These are phyloP conservation scores for Penicillium cinerascens DNA, from an alignment of 495 filamentous ascomycete species.

Conservation along the genomic window DNA sequence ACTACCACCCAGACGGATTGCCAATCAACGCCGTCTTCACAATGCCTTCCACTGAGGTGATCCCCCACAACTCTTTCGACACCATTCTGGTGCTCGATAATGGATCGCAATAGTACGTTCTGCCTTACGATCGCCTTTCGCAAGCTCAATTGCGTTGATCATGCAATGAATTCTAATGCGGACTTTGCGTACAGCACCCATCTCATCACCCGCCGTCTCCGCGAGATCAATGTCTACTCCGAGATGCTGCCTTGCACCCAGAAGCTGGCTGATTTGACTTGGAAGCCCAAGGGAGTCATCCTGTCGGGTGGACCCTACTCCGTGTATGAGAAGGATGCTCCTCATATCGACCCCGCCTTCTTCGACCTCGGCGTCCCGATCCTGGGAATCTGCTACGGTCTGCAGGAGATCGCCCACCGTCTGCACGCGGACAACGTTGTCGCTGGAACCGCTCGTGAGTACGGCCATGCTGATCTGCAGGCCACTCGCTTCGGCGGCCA, in stretches of 20 bases:
- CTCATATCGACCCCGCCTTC: slow-evolving; percentile 24
- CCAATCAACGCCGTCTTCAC: not conserved
- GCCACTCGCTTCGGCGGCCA: slow-evolving; percentile 10
- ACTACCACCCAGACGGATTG: not conserved
- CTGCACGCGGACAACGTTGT: slow-evolving; percentile 20
- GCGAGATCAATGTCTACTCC: slow-evolving; percentile 79
- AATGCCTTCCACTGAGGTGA: slow-evolving; percentile 9
- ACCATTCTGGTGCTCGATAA: slow-evolving; percentile 35
- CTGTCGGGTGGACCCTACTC: slow-evolving; percentile 23
- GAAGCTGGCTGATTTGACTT: slow-evolving; percentile 73
- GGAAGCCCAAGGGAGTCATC: slow-evolving; percentile 59
- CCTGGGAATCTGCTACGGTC: slow-evolving; percentile 21
- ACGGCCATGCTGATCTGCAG: slow-evolving; percentile 24
- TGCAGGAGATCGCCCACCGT: slow-evolving; percentile 23
- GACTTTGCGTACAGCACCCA: slow-evolving; percentile 51
- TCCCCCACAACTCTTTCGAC: slow-evolving; percentile 57
- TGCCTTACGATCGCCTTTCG: slow-evolving; percentile 1
- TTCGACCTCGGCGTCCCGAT: slow-evolving; percentile 24
- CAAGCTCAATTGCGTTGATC: slow-evolving; percentile 3
- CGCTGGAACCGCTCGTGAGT: slow-evolving; percentile 21
- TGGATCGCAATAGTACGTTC: slow-evolving; percentile 29
- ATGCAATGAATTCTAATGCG: slow-evolving; percentile 4
- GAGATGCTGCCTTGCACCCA: slow-evolving; percentile 94
- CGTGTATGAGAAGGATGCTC: slow-evolving; percentile 23
- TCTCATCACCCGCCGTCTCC: slow-evolving; percentile 71